These are phyloP conservation scores for Podospora sp. DNA, from an alignment of 495 filamentous ascomycete genomes.

Conservation along the genomic window DNA sequence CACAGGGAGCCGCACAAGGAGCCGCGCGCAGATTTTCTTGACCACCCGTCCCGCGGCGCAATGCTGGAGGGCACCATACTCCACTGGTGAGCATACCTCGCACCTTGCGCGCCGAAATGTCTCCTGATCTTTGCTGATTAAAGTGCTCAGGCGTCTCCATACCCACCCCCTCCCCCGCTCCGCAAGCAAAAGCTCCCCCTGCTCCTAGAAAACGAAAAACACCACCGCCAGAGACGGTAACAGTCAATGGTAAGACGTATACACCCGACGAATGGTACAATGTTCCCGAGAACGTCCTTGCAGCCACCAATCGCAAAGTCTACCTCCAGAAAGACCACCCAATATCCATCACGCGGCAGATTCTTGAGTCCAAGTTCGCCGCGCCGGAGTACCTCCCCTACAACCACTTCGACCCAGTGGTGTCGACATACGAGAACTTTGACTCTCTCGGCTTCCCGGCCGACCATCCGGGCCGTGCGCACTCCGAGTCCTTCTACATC, in stretches of 20 bases:
- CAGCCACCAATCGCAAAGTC: conserved; percentile 70
- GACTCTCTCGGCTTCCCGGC: conserved; percentile 90
- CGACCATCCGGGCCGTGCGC: conserved; percentile 86
- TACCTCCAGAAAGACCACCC: conserved; percentile 90
- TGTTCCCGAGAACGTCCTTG: conserved; percentile 71
- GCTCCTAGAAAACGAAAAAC: background rate
- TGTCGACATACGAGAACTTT: conserved; percentile 88
- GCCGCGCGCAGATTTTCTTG: conserved; percentile 1
- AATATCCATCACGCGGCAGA: conserved; percentile 81
- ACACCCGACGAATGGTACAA: conserved; percentile 83
- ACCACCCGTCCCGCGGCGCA: background rate
- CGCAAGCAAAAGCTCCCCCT: background rate
- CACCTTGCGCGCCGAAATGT: background rate
- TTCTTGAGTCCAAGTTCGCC: conserved; percentile 90
- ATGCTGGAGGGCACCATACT: conserved; percentile 4
- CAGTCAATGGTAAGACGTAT: conserved; percentile 66
- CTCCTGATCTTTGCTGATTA: background rate
- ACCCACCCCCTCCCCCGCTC: background rate
- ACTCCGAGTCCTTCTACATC: conserved; percentile 94
- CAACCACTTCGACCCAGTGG: conserved; percentile 78
- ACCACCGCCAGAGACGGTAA: conserved; percentile 19
- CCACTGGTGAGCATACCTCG: background rate
- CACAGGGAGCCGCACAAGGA: background rate
- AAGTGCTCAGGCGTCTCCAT: background rate
- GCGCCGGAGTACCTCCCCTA: conserved; percentile 70